A percentile compares a stretch with the other conserved stretches of the same genome.
Evolutionary conservation across 2,329 filamentous ascomycete genomes (phyloP).

Genomic region (Dothideomycetidae sp.): DNA sequence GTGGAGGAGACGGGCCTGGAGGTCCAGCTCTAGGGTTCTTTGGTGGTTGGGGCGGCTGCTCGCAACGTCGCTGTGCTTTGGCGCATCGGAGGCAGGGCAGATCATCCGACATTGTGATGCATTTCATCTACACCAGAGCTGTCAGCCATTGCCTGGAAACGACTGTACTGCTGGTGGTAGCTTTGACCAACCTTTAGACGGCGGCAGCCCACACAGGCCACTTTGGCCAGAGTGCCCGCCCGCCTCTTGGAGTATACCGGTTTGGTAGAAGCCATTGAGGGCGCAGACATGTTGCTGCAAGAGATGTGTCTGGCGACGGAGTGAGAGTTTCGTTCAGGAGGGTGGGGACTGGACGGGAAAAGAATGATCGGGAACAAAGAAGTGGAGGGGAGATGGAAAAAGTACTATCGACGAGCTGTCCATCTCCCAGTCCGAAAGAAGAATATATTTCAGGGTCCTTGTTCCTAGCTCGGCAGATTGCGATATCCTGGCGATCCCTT

Average conservation of each 20-base stretch:
- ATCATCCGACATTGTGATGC: background rate
- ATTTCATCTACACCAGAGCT: background rate
- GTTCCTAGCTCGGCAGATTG: no score
- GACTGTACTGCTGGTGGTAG: background rate
- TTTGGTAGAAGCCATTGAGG: conserved; percentile 18
- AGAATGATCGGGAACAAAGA: no score
- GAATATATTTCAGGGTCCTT: no score
- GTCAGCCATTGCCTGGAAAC: background rate
- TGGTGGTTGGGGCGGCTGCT: no score
- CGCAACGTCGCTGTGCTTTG: background rate
- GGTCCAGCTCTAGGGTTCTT: no score
- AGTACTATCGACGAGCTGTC: no score
- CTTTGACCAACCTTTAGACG: background rate
- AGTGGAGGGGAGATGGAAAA: no score
- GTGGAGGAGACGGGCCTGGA: background rate
- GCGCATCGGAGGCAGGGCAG: background rate
- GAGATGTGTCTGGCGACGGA: no score
- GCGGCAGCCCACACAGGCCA: background rate
- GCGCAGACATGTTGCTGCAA: background rate
- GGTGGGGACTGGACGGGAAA: no score
- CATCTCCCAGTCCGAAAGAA: no score
- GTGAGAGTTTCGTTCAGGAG: no score
- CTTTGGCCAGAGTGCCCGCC: background rate
- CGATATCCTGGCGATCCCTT: no score
- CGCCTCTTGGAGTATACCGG: background rate